phyloP scores from a whole-genome alignment of 2,329 filamentous ascomycete genomes.

The Trichoderma oligosporum region DNA sequence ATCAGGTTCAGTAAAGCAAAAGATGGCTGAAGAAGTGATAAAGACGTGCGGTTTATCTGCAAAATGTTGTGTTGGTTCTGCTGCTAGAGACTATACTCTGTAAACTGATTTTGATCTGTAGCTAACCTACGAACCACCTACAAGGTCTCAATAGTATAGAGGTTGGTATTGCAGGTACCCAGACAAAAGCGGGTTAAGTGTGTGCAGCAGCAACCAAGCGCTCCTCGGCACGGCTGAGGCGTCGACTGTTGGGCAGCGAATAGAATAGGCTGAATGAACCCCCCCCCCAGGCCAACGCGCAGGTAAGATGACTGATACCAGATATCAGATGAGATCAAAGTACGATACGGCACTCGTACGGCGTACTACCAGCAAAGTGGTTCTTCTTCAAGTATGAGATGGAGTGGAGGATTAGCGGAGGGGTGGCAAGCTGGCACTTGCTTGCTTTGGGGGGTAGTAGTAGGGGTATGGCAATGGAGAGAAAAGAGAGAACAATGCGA shows the following conservation, averaged over 20 bases:
- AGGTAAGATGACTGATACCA: background rate
- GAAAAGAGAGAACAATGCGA: slow-evolving; percentile 17
- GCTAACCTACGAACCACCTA: too few species aligned
- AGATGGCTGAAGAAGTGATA: too few species aligned
- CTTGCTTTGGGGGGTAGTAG: slow-evolving; percentile 3
- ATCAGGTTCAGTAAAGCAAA: background rate
- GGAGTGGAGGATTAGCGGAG: slow-evolving; percentile 25
- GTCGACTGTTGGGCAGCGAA: background rate
- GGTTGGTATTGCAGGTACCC: too few species aligned
- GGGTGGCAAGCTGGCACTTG: slow-evolving; percentile 13
- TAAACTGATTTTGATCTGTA: too few species aligned
- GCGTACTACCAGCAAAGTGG: slow-evolving; percentile 30
- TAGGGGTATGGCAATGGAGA: slow-evolving; percentile 16
- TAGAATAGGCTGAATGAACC: background rate
- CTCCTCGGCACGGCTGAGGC: background rate
- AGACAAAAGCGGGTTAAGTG: background rate
- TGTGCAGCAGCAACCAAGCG: background rate
- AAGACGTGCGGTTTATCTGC: too few species aligned
- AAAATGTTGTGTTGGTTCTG: too few species aligned
- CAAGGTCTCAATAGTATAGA: too few species aligned
- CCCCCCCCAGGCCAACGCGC: slow-evolving; percentile 5
- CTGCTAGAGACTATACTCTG: too few species aligned
- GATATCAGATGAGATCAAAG: slow-evolving; percentile 8
- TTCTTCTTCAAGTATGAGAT: slow-evolving; percentile 23
- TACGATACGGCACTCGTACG: slow-evolving; percentile 19